Evolutionary conservation across 2,329 filamentous ascomycete species (phyloP).

Genomic region (Pestalotiopsis sp.): DNA sequence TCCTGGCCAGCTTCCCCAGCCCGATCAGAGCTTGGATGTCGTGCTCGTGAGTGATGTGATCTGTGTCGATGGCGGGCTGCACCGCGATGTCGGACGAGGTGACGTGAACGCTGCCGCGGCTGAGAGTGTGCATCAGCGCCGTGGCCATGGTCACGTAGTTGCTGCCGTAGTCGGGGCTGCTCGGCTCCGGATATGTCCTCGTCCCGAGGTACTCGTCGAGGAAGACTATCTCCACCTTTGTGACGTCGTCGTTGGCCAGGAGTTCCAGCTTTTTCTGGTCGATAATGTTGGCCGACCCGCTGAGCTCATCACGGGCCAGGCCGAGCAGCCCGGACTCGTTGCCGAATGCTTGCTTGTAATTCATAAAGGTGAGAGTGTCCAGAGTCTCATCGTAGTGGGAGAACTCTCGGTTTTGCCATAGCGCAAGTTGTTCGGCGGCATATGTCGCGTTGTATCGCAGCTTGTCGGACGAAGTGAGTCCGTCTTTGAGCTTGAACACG

Average conservation of each 20-base stretch:
- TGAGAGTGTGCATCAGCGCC: conserved; percentile 32
- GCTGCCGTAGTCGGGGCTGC: conserved; percentile 26
- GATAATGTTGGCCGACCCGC: conserved; percentile 28
- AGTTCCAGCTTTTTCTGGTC: conserved; percentile 40
- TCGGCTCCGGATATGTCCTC: conserved; percentile 32
- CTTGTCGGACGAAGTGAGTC: conserved; percentile 19
- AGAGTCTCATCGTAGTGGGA: conserved; percentile 41
- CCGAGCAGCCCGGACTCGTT: conserved; percentile 30
- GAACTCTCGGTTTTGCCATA: conserved; percentile 30
- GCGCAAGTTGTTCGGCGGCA: conserved; percentile 36
- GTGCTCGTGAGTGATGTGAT: conserved; percentile 33
- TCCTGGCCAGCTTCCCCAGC: conserved; percentile 21
- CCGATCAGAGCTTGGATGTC: conserved; percentile 26
- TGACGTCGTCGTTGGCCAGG: conserved; percentile 35
- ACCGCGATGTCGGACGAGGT: conserved; percentile 35
- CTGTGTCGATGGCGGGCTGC: conserved; percentile 39
- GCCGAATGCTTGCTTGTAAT: conserved; percentile 37
- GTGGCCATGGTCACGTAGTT: conserved; percentile 28
- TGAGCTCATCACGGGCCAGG: conserved; percentile 33
- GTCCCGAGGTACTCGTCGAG: conserved; percentile 44
- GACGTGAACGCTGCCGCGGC: conserved; percentile 38
- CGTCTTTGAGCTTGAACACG: conserved; percentile 19
- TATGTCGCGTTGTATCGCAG: conserved; percentile 6
- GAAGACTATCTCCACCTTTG: conserved; percentile 44
- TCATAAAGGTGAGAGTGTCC: conserved; percentile 40